Evolutionary conservation across 768 basidiomycete species (phyloP).

Genomic region (Trichaptum fuscoviolaceum): DNA sequence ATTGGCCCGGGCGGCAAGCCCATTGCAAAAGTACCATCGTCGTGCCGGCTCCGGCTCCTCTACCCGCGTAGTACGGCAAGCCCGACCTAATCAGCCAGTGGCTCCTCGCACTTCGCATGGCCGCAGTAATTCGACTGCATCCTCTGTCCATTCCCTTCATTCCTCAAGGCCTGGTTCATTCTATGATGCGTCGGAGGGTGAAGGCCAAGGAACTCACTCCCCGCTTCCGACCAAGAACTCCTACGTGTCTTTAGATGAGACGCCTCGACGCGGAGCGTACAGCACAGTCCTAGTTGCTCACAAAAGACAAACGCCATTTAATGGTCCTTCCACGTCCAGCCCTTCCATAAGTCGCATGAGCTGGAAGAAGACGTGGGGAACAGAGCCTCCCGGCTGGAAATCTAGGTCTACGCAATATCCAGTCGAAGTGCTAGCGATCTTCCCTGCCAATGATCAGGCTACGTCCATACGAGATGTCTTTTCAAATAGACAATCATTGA

Average conservation of each 20-base stretch:
- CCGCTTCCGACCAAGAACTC: slow-evolving; percentile 49
- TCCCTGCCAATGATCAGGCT: slow-evolving; percentile 33
- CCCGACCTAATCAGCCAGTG: slow-evolving; percentile 32
- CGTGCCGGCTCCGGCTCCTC: slow-evolving; percentile 78
- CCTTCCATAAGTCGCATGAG: slow-evolving; percentile 55
- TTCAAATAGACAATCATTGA: slow-evolving; percentile 57
- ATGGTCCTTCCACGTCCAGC: slow-evolving; percentile 35
- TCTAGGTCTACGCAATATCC: slow-evolving; percentile 56
- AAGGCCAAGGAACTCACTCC: slow-evolving; percentile 56
- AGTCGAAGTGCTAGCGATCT: slow-evolving; percentile 73
- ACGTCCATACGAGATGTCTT: slow-evolving; percentile 71
- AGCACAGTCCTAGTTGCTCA: slow-evolving; percentile 74
- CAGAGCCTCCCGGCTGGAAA: slow-evolving; percentile 84
- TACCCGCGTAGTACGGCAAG: slow-evolving; percentile 70
- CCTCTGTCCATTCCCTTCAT: slow-evolving; percentile 68
- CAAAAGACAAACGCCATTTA: slow-evolving; percentile 72
- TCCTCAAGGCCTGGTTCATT: slow-evolving; percentile 77
- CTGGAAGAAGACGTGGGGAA: slow-evolving; percentile 89
- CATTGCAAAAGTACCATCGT: slow-evolving; percentile 74
- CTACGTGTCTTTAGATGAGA: slow-evolving; percentile 45
- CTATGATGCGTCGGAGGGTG: slow-evolving; percentile 69
- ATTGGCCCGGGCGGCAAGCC: slow-evolving; percentile 59
- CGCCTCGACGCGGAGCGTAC: slow-evolving; percentile 31
- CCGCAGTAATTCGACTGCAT: slow-evolving; percentile 72
- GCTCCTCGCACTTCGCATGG: slow-evolving; percentile 46